Conservation (phyloP, 2,329 filamentous ascomycete species). For the Aspergillus persii region DNA sequence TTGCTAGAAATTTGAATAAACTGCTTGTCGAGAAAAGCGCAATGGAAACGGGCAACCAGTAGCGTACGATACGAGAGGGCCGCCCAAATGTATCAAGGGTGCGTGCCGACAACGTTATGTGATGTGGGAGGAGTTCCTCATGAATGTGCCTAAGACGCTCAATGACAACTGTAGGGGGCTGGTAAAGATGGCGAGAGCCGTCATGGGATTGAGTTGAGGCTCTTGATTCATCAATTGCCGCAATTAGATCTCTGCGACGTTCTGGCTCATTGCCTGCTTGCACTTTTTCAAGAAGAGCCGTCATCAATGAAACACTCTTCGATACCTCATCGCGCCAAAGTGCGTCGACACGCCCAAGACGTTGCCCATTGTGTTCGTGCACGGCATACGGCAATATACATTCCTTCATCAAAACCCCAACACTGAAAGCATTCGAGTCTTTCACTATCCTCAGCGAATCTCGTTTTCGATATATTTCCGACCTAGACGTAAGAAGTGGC, state of each 20-base stretch:
- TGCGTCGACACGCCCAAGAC: slow-evolving; percentile 43
- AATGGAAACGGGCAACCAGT: slow-evolving; percentile 77
- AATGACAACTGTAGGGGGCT: slow-evolving; percentile 39
- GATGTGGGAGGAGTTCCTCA: slow-evolving; percentile 64
- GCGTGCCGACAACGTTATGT: slow-evolving; percentile 56
- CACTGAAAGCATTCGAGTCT: slow-evolving; percentile 77
- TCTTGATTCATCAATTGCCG: slow-evolving; percentile 59
- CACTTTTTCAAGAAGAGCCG: slow-evolving; percentile 74
- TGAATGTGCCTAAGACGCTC: slow-evolving; percentile 58
- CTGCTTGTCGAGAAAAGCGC: slow-evolving; percentile 82
- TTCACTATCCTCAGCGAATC: slow-evolving; percentile 68
- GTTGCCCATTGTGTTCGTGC: slow-evolving; percentile 53
- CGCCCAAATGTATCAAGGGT: slow-evolving; percentile 67
- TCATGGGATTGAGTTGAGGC: slow-evolving; percentile 31
- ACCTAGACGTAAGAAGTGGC: slow-evolving; percentile 71
- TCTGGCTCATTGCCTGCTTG: slow-evolving; percentile 57
- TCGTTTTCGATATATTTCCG: slow-evolving; percentile 74
- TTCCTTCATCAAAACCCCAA: slow-evolving; percentile 85
- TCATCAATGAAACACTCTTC: slow-evolving; percentile 79
- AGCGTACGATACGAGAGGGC: slow-evolving; percentile 72
- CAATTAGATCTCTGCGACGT: slow-evolving; percentile 56
- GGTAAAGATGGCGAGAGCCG: slow-evolving; percentile 19
- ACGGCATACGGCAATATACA: slow-evolving; percentile 67
- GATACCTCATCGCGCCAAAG: slow-evolving; percentile 74
- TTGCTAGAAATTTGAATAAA: slow-evolving; percentile 73